These are phyloP conservation scores for Botryotinia convoluta DNA, from an alignment of 2,329 filamentous ascomycete genomes.

Conservation along the genomic window DNA sequence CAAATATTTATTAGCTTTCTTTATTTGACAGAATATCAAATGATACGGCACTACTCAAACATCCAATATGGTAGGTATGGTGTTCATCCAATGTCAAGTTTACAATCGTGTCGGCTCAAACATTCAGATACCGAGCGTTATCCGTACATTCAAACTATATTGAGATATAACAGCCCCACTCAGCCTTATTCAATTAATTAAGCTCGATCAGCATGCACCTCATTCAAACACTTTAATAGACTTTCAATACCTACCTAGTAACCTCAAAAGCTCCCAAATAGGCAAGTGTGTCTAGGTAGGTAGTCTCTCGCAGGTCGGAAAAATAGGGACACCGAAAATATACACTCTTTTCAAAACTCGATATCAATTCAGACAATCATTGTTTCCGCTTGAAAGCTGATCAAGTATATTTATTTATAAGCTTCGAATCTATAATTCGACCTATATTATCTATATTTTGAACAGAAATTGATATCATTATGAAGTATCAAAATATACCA, in stretches of 20 bases:
- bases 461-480: background rate
- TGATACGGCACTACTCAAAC: background rate
- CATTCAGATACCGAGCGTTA: background rate
- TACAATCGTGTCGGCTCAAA: background rate
- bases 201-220: background rate
- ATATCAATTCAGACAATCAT: background rate
- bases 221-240: background rate
- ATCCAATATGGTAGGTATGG: background rate
- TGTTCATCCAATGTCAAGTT: background rate
- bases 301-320: background rate
- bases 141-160: background rate
- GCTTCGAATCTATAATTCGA: background rate
- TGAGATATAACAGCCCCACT: background rate
- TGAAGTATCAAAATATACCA: background rate
- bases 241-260: background rate
- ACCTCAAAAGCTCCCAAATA: background rate
- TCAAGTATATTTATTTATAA: accelerated
- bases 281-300: background rate
- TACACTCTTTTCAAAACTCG: background rate
- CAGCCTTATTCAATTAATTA: background rate
- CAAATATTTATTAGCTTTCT: background rate
- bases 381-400: background rate
- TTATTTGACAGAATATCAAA: background rate
- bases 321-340: background rate
- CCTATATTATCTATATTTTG: background rate